Evolutionary conservation across 179 eudicot genomes (phyloP).

Genomic region (Pouteria campechiana): DNA sequence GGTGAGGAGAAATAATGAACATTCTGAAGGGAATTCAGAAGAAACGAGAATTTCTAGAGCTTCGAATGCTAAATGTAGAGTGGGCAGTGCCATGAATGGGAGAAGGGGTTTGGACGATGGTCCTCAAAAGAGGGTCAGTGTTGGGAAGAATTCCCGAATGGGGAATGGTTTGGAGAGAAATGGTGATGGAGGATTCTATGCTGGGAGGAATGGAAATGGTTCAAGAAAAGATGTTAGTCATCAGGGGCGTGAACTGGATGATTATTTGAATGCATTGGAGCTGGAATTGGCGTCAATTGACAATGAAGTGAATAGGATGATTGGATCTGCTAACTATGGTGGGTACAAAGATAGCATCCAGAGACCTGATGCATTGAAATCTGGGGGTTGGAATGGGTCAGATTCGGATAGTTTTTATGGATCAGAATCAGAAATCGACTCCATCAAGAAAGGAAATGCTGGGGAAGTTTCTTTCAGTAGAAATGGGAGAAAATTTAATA

Average conservation of each 20-base stretch:
- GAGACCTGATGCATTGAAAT: constrained; percentile 1
- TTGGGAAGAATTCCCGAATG: background rate
- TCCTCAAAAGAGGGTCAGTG: background rate
- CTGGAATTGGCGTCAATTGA: background rate
- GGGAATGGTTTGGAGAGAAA: background rate
- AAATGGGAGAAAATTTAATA: too few relatives aligned
- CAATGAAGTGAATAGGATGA: too few relatives aligned
- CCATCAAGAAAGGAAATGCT: too few relatives aligned
- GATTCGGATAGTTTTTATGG: too few relatives aligned
- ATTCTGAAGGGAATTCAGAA: background rate
- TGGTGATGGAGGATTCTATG: background rate
- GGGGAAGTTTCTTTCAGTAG: too few relatives aligned
- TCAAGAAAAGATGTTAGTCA: constrained; percentile 5
- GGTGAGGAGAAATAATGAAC: background rate
- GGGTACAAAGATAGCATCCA: constrained; percentile 3
- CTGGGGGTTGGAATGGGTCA: constrained; percentile 4
- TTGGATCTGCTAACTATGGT: too few relatives aligned
- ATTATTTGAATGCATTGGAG: too few relatives aligned
- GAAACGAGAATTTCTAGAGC: constrained; percentile 6
- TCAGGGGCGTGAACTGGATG: constrained; percentile 5
- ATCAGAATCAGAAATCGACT: too few relatives aligned
- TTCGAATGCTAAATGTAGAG: constrained; percentile 5
- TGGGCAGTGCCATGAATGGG: constrained; percentile 13
- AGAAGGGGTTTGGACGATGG: constrained; percentile 6
- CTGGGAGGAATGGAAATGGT: constrained; percentile 6